These are phyloP conservation scores for Cytospora piceicola DNA, from an alignment of 2,329 filamentous ascomycete genomes.

Conservation along the genomic window DNA sequence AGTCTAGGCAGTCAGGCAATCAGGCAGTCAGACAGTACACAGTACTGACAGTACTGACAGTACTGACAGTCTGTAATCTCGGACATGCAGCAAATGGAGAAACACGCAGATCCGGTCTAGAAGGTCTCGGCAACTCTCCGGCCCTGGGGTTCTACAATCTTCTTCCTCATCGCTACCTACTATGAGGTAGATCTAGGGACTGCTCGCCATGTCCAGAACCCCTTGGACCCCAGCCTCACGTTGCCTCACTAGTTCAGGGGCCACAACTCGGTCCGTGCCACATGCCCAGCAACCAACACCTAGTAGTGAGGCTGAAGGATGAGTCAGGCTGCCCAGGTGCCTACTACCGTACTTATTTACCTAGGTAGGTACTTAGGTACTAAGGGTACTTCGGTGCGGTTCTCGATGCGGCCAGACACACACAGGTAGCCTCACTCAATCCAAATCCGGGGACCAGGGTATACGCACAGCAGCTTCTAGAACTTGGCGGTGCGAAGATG, in stretches of 20 bases:
- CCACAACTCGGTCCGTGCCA: conserved; percentile 18
- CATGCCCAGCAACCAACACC: conserved; percentile 20
- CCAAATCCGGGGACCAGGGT: neutral
- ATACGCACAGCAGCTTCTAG: neutral
- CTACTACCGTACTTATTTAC: too few relatives aligned
- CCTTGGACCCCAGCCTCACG: conserved; percentile 16
- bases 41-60: too few relatives aligned
- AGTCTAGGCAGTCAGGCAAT: neutral
- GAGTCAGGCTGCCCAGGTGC: conserved; percentile 1
- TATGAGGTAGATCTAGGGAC: conserved; percentile 2
- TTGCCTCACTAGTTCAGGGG: conserved; percentile 8
- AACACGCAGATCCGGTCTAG: conserved; percentile 12
- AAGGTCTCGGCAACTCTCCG: conserved; percentile 7
- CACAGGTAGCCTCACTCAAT: too few relatives aligned
- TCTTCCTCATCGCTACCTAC: neutral
- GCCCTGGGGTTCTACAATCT: neutral
- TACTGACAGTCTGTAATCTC: too few relatives aligned
- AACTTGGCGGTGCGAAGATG: neutral
- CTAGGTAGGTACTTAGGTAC: too few relatives aligned
- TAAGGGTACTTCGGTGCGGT: too few relatives aligned
- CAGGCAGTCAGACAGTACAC: too few relatives aligned
- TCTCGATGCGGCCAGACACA: too few relatives aligned
- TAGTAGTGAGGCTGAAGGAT: conserved; percentile 20
- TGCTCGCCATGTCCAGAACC: conserved; percentile 11
- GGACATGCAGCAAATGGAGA: neutral